Evolutionary conservation across 176 grass and related monocot species (phyloP), one percentile per base, ranked within the genome.

Genomic region (Dendrocalamus sinicus): DNA sequence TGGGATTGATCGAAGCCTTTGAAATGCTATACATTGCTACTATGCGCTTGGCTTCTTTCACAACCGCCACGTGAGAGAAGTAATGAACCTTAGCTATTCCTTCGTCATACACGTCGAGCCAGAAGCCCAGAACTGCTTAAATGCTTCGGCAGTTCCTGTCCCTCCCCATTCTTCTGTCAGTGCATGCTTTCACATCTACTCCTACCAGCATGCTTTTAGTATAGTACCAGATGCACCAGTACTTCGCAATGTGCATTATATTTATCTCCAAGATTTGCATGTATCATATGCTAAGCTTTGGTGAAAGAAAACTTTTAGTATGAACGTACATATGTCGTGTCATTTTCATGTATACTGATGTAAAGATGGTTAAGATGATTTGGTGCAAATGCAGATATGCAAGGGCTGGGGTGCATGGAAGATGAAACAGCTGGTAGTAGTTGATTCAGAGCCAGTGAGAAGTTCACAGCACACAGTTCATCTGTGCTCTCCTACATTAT

Each of bases 111-210:
- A 72, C 63, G 64, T 57, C 37, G 53, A 72, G 44, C 8, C 72
- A 81, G n/a, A n/a, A n/a, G n/a, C n/a, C n/a, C n/a, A n/a, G 65
- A 77, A 39, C 41, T 69, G 80, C 60, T 87, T 87, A 83, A 91
- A 87, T 91, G 85, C 81, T 69, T 80, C 50, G 55, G 40, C 83
- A 85, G 83, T 69, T 79, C 77, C 61, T 84, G 71, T 83, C 69
- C 19, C 48, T 55, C 3, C 48, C 43, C 51, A 61, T 46, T 30
- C 11, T 81, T 67, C 39, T 35, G 22, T 16, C 60, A 75, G 58
- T 30, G 59, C 64, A 67, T 71, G 28, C 17, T 16, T 35, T 35
- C 22, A 78, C 40, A 46, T 57, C 55, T 61, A 44, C 55, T 77
- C 37, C 20, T 20, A 55, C 28, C 16, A 52, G 9, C 19, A 37